These are phyloP conservation scores for Cadophora sp. DNA, from an alignment of 2,329 filamentous ascomycete genomes.

Conservation along the genomic window DNA sequence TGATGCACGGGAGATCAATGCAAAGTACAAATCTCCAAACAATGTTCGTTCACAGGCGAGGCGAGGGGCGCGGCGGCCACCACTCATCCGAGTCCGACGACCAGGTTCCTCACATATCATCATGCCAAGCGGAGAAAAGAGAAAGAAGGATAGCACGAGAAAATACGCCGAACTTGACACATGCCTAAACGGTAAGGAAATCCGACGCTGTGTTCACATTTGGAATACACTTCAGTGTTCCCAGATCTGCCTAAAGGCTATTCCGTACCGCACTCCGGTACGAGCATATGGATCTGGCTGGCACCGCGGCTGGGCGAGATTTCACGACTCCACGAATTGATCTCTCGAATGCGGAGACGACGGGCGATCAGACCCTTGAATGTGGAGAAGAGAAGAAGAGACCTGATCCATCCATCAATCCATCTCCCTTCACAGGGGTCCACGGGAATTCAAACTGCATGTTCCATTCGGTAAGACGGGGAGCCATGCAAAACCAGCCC, in stretches of 20 bases:
- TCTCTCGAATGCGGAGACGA: constrained; percentile 27
- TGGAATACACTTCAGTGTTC: background rate
- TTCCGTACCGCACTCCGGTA: background rate
- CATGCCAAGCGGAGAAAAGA: constrained; percentile 15
- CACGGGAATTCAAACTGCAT: constrained; percentile 9
- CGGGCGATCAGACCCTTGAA: constrained; percentile 24
- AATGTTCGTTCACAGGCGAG: constrained; percentile 17
- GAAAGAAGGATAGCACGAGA: background rate
- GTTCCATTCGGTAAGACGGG: constrained; percentile 6
- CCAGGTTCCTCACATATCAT: constrained; percentile 14
- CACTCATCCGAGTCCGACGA: constrained; percentile 15
- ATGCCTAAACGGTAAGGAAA: constrained; percentile 21
- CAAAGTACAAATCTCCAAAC: constrained; percentile 17
- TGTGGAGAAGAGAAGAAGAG: constrained; percentile 19
- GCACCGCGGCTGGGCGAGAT: background rate
- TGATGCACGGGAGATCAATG: constrained; percentile 32
- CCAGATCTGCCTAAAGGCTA: constrained; percentile 9
- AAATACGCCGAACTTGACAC: constrained; percentile 10
- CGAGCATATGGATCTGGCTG: background rate
- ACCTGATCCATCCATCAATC: no score
- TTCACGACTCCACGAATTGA: constrained; percentile 21
- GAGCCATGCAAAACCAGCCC: background rate
- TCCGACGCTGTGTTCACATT: constrained; percentile 9
- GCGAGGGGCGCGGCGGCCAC: background rate
- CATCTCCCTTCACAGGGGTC: constrained; percentile 11